Evolutionary conservation across 78 protist genomes (phyloP).

Genomic region (Dictyostelium firmibasis): DNA sequence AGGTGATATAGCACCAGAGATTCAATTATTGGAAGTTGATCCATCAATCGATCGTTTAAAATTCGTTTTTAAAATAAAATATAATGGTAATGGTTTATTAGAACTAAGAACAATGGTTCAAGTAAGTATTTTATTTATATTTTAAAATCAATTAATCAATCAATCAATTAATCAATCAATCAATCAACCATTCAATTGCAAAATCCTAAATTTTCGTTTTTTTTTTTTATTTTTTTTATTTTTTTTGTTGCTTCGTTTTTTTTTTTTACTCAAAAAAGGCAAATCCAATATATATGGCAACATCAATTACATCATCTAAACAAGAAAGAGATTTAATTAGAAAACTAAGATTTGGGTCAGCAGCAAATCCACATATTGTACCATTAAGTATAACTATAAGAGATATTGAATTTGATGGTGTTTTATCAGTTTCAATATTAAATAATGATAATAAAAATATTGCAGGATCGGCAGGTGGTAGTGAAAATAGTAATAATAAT

Average conservation of each 20-base stretch:
- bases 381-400: constrained; percentile 52
- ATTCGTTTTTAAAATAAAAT: constrained; percentile 47
- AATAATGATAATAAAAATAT: neutral
- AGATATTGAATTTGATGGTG: constrained; percentile 58
- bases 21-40: constrained; percentile 51
- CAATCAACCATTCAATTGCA: neutral
- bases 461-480: constrained; percentile 6
- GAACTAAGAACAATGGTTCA: constrained; percentile 71
- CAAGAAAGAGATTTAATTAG: neutral
- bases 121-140: neutral
- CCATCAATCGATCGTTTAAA: constrained; percentile 61
- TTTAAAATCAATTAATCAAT: too few relatives aligned
- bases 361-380: constrained; percentile 51
- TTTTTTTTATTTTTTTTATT: neutral
- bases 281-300: constrained; percentile 44
- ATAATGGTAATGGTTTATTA: constrained; percentile 44
- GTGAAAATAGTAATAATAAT: neutral
- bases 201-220: neutral
- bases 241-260: too few relatives aligned
- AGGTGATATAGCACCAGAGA: constrained; percentile 47
- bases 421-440: constrained; percentile 11
- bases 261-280: neutral
- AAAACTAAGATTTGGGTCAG: constrained; percentile 9
- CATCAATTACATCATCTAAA: neutral
- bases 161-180: too few relatives aligned